Conservation (phyloP, 2,329 filamentous ascomycete species). For the Myrmaecium sp. region DNA sequence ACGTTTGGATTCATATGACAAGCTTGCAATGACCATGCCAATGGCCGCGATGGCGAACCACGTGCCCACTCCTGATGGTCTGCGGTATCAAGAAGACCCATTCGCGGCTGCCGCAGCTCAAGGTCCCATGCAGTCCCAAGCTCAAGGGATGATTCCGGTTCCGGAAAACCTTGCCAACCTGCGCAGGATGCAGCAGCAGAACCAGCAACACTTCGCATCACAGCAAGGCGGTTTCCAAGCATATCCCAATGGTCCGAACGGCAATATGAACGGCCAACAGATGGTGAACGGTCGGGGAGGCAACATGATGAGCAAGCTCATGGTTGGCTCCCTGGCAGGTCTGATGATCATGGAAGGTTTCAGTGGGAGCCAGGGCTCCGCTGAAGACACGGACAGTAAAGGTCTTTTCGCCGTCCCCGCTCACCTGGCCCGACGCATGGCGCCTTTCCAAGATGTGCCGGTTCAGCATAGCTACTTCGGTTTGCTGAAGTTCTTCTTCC, state of each 20-base stretch:
- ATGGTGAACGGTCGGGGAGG: constrained; percentile 25
- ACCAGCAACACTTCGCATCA: constrained; percentile 20
- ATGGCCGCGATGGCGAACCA: constrained; percentile 18
- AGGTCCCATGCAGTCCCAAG: constrained; percentile 7
- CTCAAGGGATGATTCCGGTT: constrained; percentile 24
- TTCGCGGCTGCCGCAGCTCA: constrained; percentile 11
- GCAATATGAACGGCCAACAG: constrained; percentile 6
- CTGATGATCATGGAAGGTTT: constrained; percentile 83
- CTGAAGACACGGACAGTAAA: constrained; percentile 20
- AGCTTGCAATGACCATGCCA: constrained; percentile 46
- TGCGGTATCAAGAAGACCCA: constrained; percentile 20
- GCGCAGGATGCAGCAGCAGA: constrained; percentile 14
- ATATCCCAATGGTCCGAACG: too few relatives aligned
- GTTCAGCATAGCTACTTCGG: too few relatives aligned
- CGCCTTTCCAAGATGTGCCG: constrained; percentile 16
- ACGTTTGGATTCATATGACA: constrained; percentile 46
- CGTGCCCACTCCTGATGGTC: constrained; percentile 18
- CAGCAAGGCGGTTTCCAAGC: constrained; percentile 13
- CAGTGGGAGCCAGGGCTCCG: constrained; percentile 43
- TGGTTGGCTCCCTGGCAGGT: constrained; percentile 82
- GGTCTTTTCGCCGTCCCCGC: constrained; percentile 27
- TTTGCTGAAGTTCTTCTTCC: constrained; percentile 32
- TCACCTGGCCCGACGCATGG: constrained; percentile 13
- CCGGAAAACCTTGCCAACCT: constrained; percentile 25
- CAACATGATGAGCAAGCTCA: constrained; percentile 52